Base-by-base conservation (phyloP, 345 rosid species). In the Arabis hirsuta region DNA sequence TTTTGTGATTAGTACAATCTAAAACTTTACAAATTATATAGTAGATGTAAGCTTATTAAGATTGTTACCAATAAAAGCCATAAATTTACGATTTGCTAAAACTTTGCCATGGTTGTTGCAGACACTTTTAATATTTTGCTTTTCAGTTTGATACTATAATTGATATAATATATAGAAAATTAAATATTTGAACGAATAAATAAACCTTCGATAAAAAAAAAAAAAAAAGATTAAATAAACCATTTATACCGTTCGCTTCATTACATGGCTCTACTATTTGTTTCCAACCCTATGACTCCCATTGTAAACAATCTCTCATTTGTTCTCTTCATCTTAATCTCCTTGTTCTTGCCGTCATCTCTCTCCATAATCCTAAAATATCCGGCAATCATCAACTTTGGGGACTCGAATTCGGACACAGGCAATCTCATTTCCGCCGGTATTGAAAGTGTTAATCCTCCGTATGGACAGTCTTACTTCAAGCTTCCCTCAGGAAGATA, bases 371-470 rank as follows among this genome's bases (percentile, higher is more conserved):
- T 73, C 20, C 86, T 86, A 77, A 80, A 86, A 36, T 84, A 79
- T 64, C 96, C 95, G 2, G 72, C 88, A 58, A 78, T 88, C 68
- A 88, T 89, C 82, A 91, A 94, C 89, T 89, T 94, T 59, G 98
- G 96, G 6, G 97, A 94, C 48, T 95, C 99, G 0, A 95, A 95
- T 76, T 91, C 97, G 2, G 99, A 95, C 54, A 85, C 99, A 0
- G 97, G 97, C 20, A 84, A 83, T 51, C 91, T 89, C n/a, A 79
- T 90, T 22, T 80, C 91, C 4, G 79, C 92, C 2, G 97, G 92
- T 19, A 79, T 88, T 34, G 92, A 88, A 64, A 81, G 26, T 79
- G 73, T 95, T 31, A 61, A 56, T 10, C 87, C 83, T 22, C 97
- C 99, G 0, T 67, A 91, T 72, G 97, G 99, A 7, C 73, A 85